Conservation (phyloP, 2,329 filamentous ascomycete genomes). For the Fusarium torulosum region DNA sequence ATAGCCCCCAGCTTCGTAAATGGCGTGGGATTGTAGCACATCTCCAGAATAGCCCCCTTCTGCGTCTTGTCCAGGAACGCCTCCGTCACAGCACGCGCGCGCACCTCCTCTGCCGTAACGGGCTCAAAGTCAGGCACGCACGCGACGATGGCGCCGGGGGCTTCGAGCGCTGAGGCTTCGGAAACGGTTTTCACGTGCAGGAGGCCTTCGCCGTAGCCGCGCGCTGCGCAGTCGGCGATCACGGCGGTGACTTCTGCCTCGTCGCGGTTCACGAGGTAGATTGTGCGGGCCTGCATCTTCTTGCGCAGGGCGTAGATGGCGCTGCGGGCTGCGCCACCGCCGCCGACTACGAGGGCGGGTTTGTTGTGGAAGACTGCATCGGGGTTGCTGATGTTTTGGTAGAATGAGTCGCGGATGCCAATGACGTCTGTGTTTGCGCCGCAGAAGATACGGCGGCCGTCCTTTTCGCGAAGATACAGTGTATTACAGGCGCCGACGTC, state of each 20-base stretch:
- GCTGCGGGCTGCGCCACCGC: slow-evolving; percentile 81
- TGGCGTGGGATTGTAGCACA: slow-evolving; percentile 84
- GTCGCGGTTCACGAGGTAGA: slow-evolving; percentile 85
- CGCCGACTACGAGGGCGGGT: slow-evolving; percentile 80
- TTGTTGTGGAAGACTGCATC: slow-evolving; percentile 65
- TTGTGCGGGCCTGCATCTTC: slow-evolving; percentile 74
- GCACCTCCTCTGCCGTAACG: slow-evolving; percentile 70
- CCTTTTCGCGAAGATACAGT: slow-evolving; percentile 71
- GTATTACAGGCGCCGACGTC: slow-evolving; percentile 86
- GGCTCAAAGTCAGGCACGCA: slow-evolving; percentile 85
- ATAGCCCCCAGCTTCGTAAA: slow-evolving; percentile 75
- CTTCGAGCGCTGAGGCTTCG: slow-evolving; percentile 70
- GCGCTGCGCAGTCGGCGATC: slow-evolving; percentile 70
- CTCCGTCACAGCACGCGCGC: slow-evolving; percentile 68
- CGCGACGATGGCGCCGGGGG: slow-evolving; percentile 76
- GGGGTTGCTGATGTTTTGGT: slow-evolving; percentile 64
- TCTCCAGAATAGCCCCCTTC: slow-evolving; percentile 80
- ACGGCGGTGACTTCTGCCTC: slow-evolving; percentile 74
- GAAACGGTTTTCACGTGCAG: slow-evolving; percentile 70
- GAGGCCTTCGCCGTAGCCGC: slow-evolving; percentile 71
- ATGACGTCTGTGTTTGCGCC: slow-evolving; percentile 87
- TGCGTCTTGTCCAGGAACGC: slow-evolving; percentile 60
- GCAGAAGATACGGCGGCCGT: slow-evolving; percentile 67
- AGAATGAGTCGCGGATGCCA: slow-evolving; percentile 80
- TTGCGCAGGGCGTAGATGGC: slow-evolving; percentile 81